Percentiles rank a stretch among this genome's conserved stretches.
Conservation (phyloP, 2,329 filamentous ascomycete species). For the Penicillium sp. region DNA sequence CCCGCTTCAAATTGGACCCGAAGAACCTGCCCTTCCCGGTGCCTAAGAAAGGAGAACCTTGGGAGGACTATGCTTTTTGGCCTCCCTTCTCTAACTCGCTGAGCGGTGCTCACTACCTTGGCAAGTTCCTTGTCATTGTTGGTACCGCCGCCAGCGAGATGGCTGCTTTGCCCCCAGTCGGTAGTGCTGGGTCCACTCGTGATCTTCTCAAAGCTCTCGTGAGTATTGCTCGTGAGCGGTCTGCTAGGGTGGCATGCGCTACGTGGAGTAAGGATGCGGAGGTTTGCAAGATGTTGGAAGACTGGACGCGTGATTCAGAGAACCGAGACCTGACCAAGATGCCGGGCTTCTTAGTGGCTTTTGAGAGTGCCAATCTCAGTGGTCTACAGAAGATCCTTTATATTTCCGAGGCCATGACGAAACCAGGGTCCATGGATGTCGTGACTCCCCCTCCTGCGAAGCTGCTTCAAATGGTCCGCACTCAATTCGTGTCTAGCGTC, state of each 20-base stretch:
- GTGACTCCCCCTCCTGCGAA: conserved; percentile 81
- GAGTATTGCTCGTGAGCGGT: conserved; percentile 73
- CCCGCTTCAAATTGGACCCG: conserved; percentile 73
- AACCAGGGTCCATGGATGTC: conserved; percentile 68
- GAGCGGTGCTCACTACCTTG: conserved; percentile 84
- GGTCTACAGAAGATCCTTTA: conserved; percentile 96
- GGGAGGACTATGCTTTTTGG: conserved; percentile 96
- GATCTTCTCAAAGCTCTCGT: conserved; percentile 74
- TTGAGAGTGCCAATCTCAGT: conserved; percentile 72
- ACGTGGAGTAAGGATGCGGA: conserved; percentile 93
- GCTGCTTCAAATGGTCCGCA: conserved; percentile 80
- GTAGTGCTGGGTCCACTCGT: conserved; percentile 50
- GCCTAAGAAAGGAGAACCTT: conserved; percentile 72
- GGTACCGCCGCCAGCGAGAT: conserved; percentile 85
- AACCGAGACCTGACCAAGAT: conserved; percentile 84
- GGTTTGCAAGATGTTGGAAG: conserved; percentile 84
- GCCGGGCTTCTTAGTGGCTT: conserved; percentile 77
- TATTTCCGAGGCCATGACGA: conserved; percentile 75
- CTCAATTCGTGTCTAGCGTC: conserved; percentile 86
- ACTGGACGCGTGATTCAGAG: conserved; percentile 82
- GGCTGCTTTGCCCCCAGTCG: conserved; percentile 66
- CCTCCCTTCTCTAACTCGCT: conserved; percentile 87
- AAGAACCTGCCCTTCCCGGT: conserved; percentile 71
- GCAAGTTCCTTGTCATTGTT: conserved; percentile 72
- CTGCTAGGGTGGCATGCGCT: conserved; percentile 75